Evolutionary conservation across 768 basidiomycete genomes (phyloP).

Genomic region (Tylopilus vinaceipallidus): DNA sequence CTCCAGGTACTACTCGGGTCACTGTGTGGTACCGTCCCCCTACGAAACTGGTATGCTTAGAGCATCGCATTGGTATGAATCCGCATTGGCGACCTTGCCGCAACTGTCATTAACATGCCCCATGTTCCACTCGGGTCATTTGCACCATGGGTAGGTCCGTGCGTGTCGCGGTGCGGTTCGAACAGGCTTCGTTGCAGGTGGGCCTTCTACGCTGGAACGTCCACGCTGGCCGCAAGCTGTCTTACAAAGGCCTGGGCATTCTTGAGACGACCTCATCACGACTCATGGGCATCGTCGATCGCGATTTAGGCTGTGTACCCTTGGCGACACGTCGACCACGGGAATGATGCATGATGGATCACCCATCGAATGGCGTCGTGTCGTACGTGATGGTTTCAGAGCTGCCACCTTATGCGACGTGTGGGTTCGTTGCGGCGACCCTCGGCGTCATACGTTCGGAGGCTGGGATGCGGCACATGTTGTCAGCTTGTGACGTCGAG

Average conservation of each 20-base stretch:
- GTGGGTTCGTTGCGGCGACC: conserved; percentile 3
- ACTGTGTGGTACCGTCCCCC: neutral
- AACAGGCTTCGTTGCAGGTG: neutral
- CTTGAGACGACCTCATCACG: neutral
- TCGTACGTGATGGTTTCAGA: conserved; percentile 8
- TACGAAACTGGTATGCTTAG: neutral
- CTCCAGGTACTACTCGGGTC: neutral
- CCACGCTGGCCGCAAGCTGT: neutral
- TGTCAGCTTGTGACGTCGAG: neutral
- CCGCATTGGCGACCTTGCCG: no score
- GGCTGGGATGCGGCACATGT: neutral
- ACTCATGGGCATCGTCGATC: conserved; percentile 6
- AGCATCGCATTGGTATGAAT: neutral
- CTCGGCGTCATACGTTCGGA: neutral
- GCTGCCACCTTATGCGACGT: conserved; percentile 14
- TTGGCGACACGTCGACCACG: conserved; percentile 1
- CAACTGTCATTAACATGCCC: no score
- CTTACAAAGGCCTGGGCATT: neutral
- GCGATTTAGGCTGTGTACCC: conserved; percentile 15
- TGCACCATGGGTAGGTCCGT: neutral
- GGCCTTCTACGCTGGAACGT: conserved; percentile 1
- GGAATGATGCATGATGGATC: conserved; percentile 8
- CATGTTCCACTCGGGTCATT: conserved; percentile 2
- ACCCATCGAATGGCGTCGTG: neutral
- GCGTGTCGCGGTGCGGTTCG: neutral